phyloP scores from a whole-genome alignment of 176 grass and related monocot genomes.

The Sorghum bicolor region Sorghum_bicolor_NCBIv3 NC_012876.2:59243501-59244000 shows the following conservation, averaged over 20 bases:
- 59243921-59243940: not conserved
- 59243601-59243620: not conserved
- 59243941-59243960: constrained; percentile 19
- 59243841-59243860: constrained; percentile 1
- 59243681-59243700: not conserved
- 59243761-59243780: not conserved
- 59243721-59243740: not conserved
- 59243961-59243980: not conserved
- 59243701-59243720: not conserved
- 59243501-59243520: no score
- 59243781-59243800: constrained; percentile 3
- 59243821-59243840: not conserved
- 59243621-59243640: not conserved
- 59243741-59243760: not conserved
- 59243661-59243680: not conserved
- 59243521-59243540: no score
- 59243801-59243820: not conserved
- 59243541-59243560: no score
- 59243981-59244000: not conserved
- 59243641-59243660: not conserved
- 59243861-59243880: not conserved
- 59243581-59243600: no score
- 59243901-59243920: not conserved
- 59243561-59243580: no score
- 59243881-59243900: not conserved